Conservation (phyloP, 164 flowering plant species). For the Nymphaea thermarum region DNA sequence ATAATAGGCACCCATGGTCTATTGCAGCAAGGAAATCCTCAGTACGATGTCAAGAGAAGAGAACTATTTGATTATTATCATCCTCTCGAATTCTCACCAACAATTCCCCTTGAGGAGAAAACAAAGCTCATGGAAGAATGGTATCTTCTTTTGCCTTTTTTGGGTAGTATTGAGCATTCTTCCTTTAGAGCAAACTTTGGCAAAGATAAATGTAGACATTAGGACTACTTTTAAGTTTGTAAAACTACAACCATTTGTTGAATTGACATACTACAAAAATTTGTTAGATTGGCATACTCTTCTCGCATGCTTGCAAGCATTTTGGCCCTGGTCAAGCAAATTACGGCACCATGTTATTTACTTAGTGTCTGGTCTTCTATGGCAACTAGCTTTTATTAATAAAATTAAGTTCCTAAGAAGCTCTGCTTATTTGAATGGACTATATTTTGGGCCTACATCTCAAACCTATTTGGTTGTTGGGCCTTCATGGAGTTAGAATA, state of each 20-base stretch:
- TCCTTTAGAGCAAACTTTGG: neutral
- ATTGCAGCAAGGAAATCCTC: constrained; percentile 73
- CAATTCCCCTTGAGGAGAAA: constrained; percentile 76
- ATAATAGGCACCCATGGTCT: constrained; percentile 73
- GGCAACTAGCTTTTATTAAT: too few species aligned
- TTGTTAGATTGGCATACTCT: too few species aligned
- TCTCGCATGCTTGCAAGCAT: too few species aligned
- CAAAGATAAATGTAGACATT: neutral
- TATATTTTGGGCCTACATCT: too few species aligned
- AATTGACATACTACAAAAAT: too few species aligned
- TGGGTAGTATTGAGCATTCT: neutral
- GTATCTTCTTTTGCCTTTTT: constrained; percentile 18
- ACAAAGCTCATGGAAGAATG: constrained; percentile 96
- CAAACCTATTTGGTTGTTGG: too few species aligned
- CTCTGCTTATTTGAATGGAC: too few species aligned
- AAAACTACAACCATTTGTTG: neutral
- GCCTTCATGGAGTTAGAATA: too few species aligned
- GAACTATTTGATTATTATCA: constrained; percentile 63
- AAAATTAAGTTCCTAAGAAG: too few species aligned
- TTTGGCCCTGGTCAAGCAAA: too few species aligned
- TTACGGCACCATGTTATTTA: too few species aligned
- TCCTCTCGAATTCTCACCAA: constrained; percentile 72
- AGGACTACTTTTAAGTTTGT: neutral
- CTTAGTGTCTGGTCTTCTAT: too few species aligned
- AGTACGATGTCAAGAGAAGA: constrained; percentile 73